Evolutionary conservation across 306 rosid genomes (phyloP).

Genomic region (Glycine tomentella): DNA sequence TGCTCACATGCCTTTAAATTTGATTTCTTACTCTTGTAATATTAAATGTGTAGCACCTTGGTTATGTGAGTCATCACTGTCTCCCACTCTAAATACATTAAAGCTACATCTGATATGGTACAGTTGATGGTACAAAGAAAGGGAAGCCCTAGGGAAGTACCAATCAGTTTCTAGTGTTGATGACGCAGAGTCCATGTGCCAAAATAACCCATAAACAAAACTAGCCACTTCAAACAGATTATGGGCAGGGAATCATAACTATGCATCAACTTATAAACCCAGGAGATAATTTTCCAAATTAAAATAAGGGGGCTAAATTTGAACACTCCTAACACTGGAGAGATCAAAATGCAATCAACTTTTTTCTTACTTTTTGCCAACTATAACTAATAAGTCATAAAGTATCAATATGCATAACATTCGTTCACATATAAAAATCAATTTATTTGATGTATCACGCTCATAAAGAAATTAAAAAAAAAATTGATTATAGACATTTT

Average conservation of each 20-base stretch:
- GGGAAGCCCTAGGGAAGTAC: too few relatives aligned
- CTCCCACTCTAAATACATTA: too few relatives aligned
- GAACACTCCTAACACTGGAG: constrained; percentile 2
- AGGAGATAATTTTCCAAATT: not conserved
- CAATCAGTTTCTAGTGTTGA: too few relatives aligned
- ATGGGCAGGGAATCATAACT: not conserved
- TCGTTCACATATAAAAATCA: constrained; percentile 1
- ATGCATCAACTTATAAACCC: not conserved
- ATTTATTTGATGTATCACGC: constrained; percentile 2
- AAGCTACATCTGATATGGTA: too few relatives aligned
- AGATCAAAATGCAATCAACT: not conserved
- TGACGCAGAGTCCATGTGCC: too few relatives aligned
- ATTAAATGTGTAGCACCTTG: not conserved
- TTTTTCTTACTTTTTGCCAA: constrained; percentile 10
- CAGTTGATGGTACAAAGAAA: too few relatives aligned
- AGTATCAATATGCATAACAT: not conserved
- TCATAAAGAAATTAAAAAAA: not conserved
- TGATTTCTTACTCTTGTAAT: not conserved
- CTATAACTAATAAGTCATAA: not conserved
- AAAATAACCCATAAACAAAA: not conserved
- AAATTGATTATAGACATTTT: not conserved
- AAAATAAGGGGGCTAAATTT: constrained; percentile 26
- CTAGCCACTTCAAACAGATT: not conserved
- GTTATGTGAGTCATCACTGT: too few relatives aligned
- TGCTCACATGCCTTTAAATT: not conserved